phyloP scores from a whole-genome alignment of 495 filamentous ascomycete species.

The Lentithecium fluviatile region DNA sequence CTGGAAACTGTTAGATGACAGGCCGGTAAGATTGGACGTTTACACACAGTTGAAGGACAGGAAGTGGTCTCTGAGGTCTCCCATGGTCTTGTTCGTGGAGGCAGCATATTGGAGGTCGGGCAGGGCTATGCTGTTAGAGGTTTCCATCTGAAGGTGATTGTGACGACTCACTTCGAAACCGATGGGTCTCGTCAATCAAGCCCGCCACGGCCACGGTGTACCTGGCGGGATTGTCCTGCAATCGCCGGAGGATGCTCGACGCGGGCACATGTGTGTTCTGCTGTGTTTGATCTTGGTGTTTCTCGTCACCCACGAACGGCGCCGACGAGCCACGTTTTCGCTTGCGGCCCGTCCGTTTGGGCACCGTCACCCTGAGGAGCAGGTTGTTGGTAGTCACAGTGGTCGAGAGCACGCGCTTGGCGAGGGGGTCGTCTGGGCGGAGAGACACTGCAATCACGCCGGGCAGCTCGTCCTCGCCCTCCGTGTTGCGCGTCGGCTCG shows the following conservation, averaged over 20 bases:
- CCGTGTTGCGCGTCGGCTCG: background rate
- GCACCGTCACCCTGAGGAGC: conserved; percentile 81
- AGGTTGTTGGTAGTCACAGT: conserved; percentile 72
- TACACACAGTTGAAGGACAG: conserved; percentile 62
- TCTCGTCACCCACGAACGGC: conserved; percentile 53
- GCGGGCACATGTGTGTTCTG: conserved; percentile 8
- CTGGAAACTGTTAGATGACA: conserved; percentile 43
- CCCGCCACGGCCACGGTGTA: conserved; percentile 74
- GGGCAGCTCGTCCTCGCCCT: conserved; percentile 2
- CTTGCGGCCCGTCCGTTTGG: conserved; percentile 81
- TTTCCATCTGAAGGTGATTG: background rate
- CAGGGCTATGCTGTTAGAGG: conserved; percentile 38
- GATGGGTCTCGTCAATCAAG: conserved; percentile 72
- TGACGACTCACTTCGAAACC: conserved; percentile 69
- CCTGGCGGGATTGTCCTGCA: conserved; percentile 67
- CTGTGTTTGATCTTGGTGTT: background rate
- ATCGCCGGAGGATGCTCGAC: conserved; percentile 54
- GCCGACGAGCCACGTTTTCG: conserved; percentile 70
- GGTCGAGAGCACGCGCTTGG: conserved; percentile 69
- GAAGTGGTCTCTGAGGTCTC: conserved; percentile 62
- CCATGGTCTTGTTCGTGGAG: conserved; percentile 59
- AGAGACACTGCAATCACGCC: conserved; percentile 62
- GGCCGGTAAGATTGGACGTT: background rate
- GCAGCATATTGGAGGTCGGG: conserved; percentile 79
- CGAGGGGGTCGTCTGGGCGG: conserved; percentile 72